A percentile compares a stretch with the other conserved stretches of the same genome.
Conservation (phyloP, 495 filamentous ascomycete species). For the Penicillium nucicola region DNA sequence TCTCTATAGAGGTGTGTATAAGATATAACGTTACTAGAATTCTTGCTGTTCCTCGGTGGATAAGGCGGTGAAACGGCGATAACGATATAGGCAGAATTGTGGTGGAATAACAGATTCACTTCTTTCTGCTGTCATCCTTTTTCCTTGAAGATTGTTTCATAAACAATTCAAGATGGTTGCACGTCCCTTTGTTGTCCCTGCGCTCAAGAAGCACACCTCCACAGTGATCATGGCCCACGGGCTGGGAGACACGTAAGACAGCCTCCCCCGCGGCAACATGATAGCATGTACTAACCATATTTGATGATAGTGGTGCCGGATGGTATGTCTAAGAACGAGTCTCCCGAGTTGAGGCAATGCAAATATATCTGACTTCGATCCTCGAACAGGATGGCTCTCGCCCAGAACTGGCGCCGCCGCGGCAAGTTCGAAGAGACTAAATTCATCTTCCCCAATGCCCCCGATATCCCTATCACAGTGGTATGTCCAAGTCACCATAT, state of each 20-base stretch:
- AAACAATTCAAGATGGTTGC: conserved; percentile 43
- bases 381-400: conserved; percentile 59
- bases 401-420: conserved; percentile 85
- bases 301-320: conserved; percentile 54
- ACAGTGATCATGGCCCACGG: conserved; percentile 95
- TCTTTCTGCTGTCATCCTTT: not conserved
- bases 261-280: not conserved
- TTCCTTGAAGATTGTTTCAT: not conserved
- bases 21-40: too few species aligned
- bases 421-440: conserved; percentile 83
- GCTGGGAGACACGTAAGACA: conserved; percentile 69
- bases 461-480: conserved; percentile 79
- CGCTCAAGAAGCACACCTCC: conserved; percentile 86
- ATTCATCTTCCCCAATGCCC: conserved; percentile 95
- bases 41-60: too few species aligned
- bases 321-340: conserved; percentile 47
- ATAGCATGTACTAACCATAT: conserved; percentile 7
- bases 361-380: conserved; percentile 1
- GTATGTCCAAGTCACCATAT: conserved; percentile 46
- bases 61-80: conserved; percentile 22
- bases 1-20: not conserved
- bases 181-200: conserved; percentile 72
- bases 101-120: conserved; percentile 10
- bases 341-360: not conserved
- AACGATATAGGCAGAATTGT: conserved; percentile 29